Conservation (phyloP, 1,284 basidiomycete species). For the Singerocomus inundabilis region DNA sequence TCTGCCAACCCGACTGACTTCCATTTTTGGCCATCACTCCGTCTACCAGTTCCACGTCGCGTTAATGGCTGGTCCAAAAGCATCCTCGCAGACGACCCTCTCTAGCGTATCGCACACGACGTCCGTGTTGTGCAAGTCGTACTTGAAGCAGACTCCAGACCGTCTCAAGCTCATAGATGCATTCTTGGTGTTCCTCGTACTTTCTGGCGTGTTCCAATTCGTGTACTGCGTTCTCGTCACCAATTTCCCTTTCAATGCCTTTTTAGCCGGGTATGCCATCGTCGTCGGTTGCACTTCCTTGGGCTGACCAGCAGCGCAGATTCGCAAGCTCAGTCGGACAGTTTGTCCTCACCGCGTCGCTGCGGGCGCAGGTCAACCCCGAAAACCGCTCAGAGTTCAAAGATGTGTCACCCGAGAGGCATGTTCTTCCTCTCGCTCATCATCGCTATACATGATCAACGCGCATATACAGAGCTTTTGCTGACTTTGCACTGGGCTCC, state of each 20-base stretch:
- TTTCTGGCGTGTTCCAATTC: constrained; percentile 90
- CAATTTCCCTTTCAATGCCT: constrained; percentile 96
- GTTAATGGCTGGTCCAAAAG: constrained; percentile 37
- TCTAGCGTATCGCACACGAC: constrained; percentile 43
- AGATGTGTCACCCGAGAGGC: constrained; percentile 94
- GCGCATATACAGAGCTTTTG: constrained; percentile 75
- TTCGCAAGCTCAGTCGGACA: constrained; percentile 95
- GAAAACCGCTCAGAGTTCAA: constrained; percentile 80
- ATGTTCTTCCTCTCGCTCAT: constrained; percentile 6
- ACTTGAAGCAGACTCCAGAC: constrained; percentile 73
- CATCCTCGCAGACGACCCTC: constrained; percentile 31
- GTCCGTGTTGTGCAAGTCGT: constrained; percentile 71
- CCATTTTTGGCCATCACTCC: constrained; percentile 14
- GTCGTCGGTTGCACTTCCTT: background rate
- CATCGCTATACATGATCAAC: background rate
- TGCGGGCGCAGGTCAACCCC: constrained; percentile 91
- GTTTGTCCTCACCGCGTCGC: constrained; percentile 91
- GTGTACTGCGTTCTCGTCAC: constrained; percentile 89
- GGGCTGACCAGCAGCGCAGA: constrained; percentile 42
- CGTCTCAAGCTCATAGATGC: constrained; percentile 92
- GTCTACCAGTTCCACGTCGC: constrained; percentile 26
- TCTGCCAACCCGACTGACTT: constrained; percentile 7
- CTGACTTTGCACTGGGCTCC: constrained; percentile 92
- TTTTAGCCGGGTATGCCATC: constrained; percentile 82
- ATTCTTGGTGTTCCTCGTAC: constrained; percentile 90